Conservation (phyloP, 306 rosid species). For the Citrullus colocynthis region DNA sequence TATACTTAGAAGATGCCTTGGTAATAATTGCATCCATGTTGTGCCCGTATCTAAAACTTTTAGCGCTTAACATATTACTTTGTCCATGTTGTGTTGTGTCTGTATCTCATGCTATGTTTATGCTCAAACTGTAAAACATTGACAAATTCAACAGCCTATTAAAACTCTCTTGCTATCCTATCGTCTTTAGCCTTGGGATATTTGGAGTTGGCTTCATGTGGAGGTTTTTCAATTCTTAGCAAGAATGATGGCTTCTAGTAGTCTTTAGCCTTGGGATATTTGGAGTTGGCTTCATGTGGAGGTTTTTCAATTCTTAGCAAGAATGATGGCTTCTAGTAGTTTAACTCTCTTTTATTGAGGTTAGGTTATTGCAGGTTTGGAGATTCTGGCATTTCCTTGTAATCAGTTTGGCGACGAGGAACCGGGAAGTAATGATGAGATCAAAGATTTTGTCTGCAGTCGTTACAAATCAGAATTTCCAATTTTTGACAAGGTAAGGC, state of each 20-base stretch:
- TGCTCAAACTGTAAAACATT: not conserved
- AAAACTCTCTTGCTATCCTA: not conserved
- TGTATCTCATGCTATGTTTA: not conserved
- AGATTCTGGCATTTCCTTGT: constrained; percentile 81
- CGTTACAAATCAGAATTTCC: constrained; percentile 82
- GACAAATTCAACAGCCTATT: not conserved
- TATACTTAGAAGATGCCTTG: not conserved
- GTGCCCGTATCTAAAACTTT: not conserved
- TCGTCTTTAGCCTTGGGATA: not conserved
- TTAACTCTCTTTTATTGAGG: not conserved
- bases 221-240: not conserved
- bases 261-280: not conserved
- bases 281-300: not conserved
- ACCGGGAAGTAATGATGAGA: constrained; percentile 78
- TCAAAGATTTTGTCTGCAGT: constrained; percentile 65
- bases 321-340: not conserved
- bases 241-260: not conserved
- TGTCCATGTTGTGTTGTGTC: not conserved
- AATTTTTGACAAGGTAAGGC: constrained; percentile 65
- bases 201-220: not conserved
- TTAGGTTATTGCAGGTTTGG: constrained; percentile 38
- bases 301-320: not conserved
- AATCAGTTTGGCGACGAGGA: constrained; percentile 79
- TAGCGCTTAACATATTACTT: not conserved
- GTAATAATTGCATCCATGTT: not conserved